Percentiles rank a stretch among this genome's conserved stretches.
phyloP scores from a whole-genome alignment of 805 yeast genomes.

The Yarrowia porcina region DNA sequence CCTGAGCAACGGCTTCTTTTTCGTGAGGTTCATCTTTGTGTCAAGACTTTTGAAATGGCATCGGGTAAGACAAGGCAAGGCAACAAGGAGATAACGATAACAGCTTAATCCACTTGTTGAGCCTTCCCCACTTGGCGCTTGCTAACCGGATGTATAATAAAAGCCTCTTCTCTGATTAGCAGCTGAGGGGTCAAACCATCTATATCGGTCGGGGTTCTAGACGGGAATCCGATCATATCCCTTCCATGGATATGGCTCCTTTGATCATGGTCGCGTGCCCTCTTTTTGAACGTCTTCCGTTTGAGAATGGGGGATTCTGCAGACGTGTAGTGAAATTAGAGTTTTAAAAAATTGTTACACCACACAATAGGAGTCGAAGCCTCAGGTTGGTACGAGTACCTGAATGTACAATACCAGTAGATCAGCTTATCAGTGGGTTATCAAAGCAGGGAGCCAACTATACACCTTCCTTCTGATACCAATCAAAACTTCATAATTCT shows the following conservation, averaged over 20 bases:
- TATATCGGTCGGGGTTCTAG: neutral
- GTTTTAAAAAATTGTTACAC: too few relatives aligned
- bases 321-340: too few relatives aligned
- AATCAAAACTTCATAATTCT: neutral
- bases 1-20: neutral
- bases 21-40: neutral
- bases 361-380: too few relatives aligned
- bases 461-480: neutral
- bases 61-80: neutral
- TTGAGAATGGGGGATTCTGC: too few relatives aligned
- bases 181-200: neutral
- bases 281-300: too few relatives aligned
- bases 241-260: too few relatives aligned
- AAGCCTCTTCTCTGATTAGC: neutral
- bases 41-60: neutral
- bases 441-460: neutral
- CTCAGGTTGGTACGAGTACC: too few relatives aligned
- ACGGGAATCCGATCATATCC: neutral
- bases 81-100: constrained; percentile 19
- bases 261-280: constrained; percentile 9
- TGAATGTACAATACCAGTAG: too few relatives aligned
- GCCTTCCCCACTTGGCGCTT: constrained; percentile 1
- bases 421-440: too few relatives aligned
- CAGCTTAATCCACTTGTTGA: neutral
- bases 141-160: neutral